Percentiles rank a stretch among this genome's conserved stretches.
Conservation (phyloP, 2,329 filamentous ascomycete genomes). For the Celoporthe dispersa region DNA sequence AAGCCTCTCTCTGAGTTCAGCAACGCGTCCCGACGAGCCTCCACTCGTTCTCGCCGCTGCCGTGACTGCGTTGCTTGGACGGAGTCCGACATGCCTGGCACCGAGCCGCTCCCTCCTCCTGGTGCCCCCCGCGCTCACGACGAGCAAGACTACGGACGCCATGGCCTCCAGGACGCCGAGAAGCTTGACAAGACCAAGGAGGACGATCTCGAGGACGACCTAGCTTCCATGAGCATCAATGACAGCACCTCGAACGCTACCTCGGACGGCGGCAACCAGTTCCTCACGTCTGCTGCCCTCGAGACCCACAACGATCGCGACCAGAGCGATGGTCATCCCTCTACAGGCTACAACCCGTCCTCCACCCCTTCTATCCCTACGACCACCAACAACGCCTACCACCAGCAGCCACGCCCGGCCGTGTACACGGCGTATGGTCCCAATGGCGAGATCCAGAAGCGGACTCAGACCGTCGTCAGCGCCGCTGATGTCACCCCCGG, state of each 20-base stretch:
- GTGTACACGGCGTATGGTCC: slow-evolving; percentile 34
- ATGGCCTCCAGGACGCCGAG: not conserved
- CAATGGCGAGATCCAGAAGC: slow-evolving; percentile 30
- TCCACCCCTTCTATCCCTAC: slow-evolving; percentile 20
- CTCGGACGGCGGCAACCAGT: not conserved
- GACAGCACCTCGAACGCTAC: not conserved
- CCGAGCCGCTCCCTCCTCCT: slow-evolving; percentile 19
- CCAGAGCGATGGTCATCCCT: not conserved
- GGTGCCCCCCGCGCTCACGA: slow-evolving; percentile 2
- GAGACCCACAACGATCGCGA: not conserved
- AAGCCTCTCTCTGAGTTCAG: slow-evolving; percentile 16
- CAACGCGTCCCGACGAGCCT: slow-evolving; percentile 20
- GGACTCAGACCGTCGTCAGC: slow-evolving; percentile 8
- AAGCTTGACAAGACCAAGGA: not conserved
- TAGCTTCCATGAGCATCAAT: not conserved
- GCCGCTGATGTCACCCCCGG: slow-evolving; percentile 1
- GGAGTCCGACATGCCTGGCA: slow-evolving; percentile 16
- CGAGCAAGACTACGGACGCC: slow-evolving; percentile 9
- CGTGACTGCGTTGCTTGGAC: slow-evolving; percentile 24
- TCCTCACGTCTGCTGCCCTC: slow-evolving; percentile 12
- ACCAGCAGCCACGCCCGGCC: not conserved
- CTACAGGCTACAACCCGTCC: slow-evolving; percentile 18
- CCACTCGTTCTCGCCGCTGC: slow-evolving; percentile 18
- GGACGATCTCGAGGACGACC: not conserved
- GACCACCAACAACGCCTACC: not conserved